Evolutionary conservation across 257 asterid species (phyloP), one percentile per base, ranked within the genome.

Genomic region (Henckelia pumila): DNA sequence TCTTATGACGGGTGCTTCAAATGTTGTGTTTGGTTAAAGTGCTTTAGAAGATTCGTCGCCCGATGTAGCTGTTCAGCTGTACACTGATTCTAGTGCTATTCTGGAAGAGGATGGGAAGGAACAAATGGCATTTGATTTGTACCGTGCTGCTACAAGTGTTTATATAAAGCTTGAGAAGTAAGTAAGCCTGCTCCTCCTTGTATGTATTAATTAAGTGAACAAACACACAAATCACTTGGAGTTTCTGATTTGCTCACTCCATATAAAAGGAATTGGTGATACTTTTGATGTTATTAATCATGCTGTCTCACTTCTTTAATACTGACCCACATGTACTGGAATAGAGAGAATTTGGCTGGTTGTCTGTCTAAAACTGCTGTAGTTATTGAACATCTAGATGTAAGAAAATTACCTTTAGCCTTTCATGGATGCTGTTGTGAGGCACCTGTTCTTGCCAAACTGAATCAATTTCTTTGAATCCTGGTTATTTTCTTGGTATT

Each of bases 71-170:
- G 83, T 94, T 66, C 87, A 76, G 85, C 85, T 94, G 61, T 94
- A 88, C 73, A 81, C 70, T 59, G 96, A 89, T 78, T 95, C 99
- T 68, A 85, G 96, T 78, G 81, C 73, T 40, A 61, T 63, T 72
- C 95, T 94, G 61, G 99, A 94, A 83, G 99, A 94, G 19, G 97
- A 94, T 44, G 97, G 92, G 59, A 94, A 88, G 89, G 99, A 85
- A 75, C 97, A 88, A 63, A 94, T 94, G 99, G 84, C 99, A 62
- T 90, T 91, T 79, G 99, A 94, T 88, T 82, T 94, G 30, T 94
- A 87, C 80, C 95, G 96, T 79, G 82, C 88, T 73, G 92, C 91
- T 77, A 79, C 97, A 70, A 79, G 81, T 81, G 81, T 88, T 74
- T 91, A 88, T 68, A 53, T 91, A 74, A 94, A 85, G 83, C 95